Evolutionary conservation across 257 asterid species (phyloP).

Genomic region (Anisodus tanguticus): DNA sequence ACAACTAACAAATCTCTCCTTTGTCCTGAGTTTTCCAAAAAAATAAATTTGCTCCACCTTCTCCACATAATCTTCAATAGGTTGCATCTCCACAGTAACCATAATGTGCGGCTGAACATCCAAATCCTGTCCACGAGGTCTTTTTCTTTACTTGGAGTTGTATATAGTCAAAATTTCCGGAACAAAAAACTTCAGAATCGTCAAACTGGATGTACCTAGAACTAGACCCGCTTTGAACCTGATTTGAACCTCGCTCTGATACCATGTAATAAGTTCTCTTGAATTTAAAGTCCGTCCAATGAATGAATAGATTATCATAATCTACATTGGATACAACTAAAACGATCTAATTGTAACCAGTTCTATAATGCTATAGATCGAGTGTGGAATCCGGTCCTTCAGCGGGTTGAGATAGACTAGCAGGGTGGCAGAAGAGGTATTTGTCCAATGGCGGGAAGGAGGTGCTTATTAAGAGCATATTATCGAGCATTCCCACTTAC

Average conservation of each 20-base stretch:
- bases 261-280: constrained; percentile 1
- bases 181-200: not conserved
- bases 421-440: not conserved
- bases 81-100: not conserved
- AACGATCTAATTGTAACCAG: constrained; percentile 4
- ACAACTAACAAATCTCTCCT: not conserved
- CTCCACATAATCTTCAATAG: not conserved
- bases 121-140: not conserved
- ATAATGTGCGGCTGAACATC: not conserved
- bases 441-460: not conserved
- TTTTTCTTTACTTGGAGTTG: not conserved
- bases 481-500: not conserved
- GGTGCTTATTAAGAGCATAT: too few species aligned
- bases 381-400: not conserved
- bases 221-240: not conserved
- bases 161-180: not conserved
- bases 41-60: not conserved
- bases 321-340: not conserved
- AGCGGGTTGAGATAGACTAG: not conserved
- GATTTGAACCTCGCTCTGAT: not conserved
- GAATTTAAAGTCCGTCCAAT: not conserved
- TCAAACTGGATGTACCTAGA: constrained; percentile 6
- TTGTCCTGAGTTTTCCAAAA: not conserved
- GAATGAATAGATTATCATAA: not conserved
- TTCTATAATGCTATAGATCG: not conserved